phyloP scores from a whole-genome alignment of 306 rosid species.

The Herpetospermum pedunculosum region DNA sequence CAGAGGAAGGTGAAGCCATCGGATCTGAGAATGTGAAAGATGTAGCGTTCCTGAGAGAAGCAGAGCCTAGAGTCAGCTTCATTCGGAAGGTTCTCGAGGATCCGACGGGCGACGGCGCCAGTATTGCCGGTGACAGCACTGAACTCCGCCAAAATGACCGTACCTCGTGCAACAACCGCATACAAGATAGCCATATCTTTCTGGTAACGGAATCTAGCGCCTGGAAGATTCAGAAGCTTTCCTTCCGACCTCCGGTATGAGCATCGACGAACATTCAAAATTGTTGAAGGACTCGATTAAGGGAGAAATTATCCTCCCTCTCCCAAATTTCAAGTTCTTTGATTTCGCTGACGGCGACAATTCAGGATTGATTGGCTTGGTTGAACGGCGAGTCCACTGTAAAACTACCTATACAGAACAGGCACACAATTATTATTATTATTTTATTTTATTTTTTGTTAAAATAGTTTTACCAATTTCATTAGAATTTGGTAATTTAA shows the following conservation, averaged over 20 bases:
- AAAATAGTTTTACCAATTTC: too few relatives aligned
- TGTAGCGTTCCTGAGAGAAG: constrained; percentile 91
- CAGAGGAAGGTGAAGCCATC: constrained; percentile 77
- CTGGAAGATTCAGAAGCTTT: background rate
- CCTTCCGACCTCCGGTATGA: background rate
- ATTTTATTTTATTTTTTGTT: too few relatives aligned
- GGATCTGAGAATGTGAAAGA: constrained; percentile 81
- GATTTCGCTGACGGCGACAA: background rate
- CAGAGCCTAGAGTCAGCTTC: constrained; percentile 84
- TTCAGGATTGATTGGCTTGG: background rate
- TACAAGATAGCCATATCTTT: constrained; percentile 78
- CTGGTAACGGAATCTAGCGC: background rate
- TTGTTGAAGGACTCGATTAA: background rate
- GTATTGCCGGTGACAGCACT: constrained; percentile 90
- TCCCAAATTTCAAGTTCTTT: background rate
- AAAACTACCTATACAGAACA: too few relatives aligned
- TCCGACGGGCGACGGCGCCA: constrained; percentile 87
- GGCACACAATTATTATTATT: too few relatives aligned
- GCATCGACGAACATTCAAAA: background rate
- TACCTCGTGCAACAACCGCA: constrained; percentile 86
- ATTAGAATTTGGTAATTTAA: too few relatives aligned
- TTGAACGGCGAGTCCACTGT: background rate
- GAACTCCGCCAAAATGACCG: constrained; percentile 88
- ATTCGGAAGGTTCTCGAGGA: constrained; percentile 83
- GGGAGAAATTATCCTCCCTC: background rate